Base-by-base conservation (phyloP, 768 basidiomycete species). In the Kwoniella dejecticola region DNA sequence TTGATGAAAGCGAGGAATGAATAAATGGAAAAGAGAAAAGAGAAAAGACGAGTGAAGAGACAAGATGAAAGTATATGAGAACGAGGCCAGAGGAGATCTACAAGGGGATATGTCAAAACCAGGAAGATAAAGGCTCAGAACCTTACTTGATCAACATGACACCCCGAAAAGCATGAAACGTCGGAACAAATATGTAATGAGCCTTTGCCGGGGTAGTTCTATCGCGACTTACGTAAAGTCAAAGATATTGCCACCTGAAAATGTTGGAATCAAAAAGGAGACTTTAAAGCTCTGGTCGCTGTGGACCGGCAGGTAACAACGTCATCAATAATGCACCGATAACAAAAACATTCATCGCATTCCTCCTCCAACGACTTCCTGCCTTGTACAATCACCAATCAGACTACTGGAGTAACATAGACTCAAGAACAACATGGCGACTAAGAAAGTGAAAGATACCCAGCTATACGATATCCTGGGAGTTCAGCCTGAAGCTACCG, bases 391-490 rank as follows among this genome's bases (percentile, higher is more conserved):
- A 27, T 17, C 17, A 24, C 23, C 30, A 12, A 15, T 12, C n/a
- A n/a, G n/a, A n/a, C n/a, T n/a, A 33, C 17, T 15, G 41, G 15
- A 36, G 52, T 53, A 23, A 42, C n/a, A 4, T 15, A 56, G 13
- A n/a, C 17, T 42, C 7, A 5, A 4, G 24, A 45, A 15, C 59
- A 52, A 31, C 19, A 67, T 67, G 67, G 53, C 70, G 15, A 50
- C 48, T 31, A 69, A 62, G 49, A 76, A 73, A 61, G 74, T 77
- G 54, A 78, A 77, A 59, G 77, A 78, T 38, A 78, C 77, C n/a
- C 66, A 67, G 44, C 64, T 74, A 27, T 79, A 80, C 64, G 79
- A 80, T 64, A 47, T 77, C 36, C 68, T 80, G n/a, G 79, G 78
- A 36, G 77, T 80, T 4, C 26, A 63, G 36, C 74, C 77, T 4